Evolutionary conservation across 192 early-diverging fungal genomes (phyloP).

Genomic region (Chytriomyces hyalinus): DNA sequence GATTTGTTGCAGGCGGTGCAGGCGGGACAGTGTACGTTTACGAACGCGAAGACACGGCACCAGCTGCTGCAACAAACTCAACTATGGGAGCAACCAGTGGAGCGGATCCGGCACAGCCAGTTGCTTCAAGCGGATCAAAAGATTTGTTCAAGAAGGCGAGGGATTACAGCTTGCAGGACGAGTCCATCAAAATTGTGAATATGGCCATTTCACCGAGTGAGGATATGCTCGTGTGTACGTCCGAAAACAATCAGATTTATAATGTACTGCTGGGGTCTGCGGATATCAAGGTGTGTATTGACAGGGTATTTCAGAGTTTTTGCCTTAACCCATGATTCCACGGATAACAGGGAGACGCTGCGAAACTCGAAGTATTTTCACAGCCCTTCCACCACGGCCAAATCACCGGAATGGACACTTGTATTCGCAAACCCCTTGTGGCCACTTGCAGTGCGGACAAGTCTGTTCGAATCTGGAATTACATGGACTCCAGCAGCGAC

Average conservation of each 20-base stretch:
- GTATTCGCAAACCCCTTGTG: constrained; percentile 62
- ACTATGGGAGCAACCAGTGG: background rate
- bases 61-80: constrained; percentile 9
- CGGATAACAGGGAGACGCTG: constrained; percentile 53
- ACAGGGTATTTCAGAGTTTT: background rate
- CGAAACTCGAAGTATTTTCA: constrained; percentile 57
- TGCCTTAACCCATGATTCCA: background rate
- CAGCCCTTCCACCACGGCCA: constrained; percentile 65
- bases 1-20: constrained; percentile 51
- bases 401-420: constrained; percentile 61
- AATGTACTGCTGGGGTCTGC: constrained; percentile 40
- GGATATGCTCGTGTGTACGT: constrained; percentile 52
- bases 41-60: constrained; percentile 43
- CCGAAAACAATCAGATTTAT: constrained; percentile 54
- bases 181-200: constrained; percentile 42
- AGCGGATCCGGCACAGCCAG: background rate
- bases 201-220: constrained; percentile 59
- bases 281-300: constrained; percentile 47
- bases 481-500: constrained; percentile 59
- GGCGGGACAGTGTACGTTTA: constrained; percentile 49
- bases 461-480: constrained; percentile 70
- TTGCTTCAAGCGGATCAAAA: constrained; percentile 5
- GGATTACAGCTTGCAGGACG: constrained; percentile 49
- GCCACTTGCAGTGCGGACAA: constrained; percentile 62
- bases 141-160: constrained; percentile 53